Conservation (phyloP, 1,284 basidiomycete genomes). For the Melampsora abietis-canadensis region DNA sequence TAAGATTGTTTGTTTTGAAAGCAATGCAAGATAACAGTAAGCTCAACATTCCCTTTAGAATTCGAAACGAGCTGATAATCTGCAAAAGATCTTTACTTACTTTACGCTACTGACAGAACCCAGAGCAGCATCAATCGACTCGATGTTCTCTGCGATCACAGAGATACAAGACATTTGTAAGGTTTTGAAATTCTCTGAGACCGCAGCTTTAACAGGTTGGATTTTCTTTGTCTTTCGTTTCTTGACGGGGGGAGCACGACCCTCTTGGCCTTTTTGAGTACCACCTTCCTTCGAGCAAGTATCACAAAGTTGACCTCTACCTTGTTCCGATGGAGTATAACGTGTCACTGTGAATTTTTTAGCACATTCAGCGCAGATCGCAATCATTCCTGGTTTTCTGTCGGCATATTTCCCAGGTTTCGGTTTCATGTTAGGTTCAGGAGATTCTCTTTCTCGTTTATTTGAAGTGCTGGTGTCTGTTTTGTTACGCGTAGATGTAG, state of each 20-base stretch:
- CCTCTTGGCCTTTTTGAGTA: slow-evolving; percentile 59
- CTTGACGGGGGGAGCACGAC: slow-evolving; percentile 66
- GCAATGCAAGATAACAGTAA: neutral
- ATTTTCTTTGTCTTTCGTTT: slow-evolving; percentile 65
- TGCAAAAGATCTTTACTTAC: slow-evolving; percentile 21
- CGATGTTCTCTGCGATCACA: slow-evolving; percentile 12
- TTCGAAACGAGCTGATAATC: neutral
- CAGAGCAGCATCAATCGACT: slow-evolving; percentile 31
- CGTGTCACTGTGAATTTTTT: slow-evolving; percentile 74
- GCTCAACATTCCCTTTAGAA: too few relatives aligned
- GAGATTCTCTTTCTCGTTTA: too few relatives aligned
- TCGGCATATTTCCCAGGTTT: slow-evolving; percentile 36
- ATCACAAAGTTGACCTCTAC: slow-evolving; percentile 74
- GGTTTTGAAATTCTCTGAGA: slow-evolving; percentile 19
- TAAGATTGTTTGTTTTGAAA: neutral
- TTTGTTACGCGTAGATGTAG: slow-evolving; percentile 6
- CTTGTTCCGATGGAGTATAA: slow-evolving; percentile 71
- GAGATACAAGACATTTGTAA: slow-evolving; percentile 32
- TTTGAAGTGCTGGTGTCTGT: neutral
- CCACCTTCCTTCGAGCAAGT: slow-evolving; percentile 71
- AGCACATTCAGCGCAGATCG: slow-evolving; percentile 74
- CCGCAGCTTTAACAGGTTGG: slow-evolving; percentile 56
- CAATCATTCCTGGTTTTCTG: slow-evolving; percentile 75
- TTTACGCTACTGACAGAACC: slow-evolving; percentile 44
- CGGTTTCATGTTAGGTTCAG: slow-evolving; percentile 4